Percentiles rank a stretch among this genome's conserved stretches.
Conservation (phyloP, 1,284 basidiomycete species). For the Boletus smithii region DNA sequence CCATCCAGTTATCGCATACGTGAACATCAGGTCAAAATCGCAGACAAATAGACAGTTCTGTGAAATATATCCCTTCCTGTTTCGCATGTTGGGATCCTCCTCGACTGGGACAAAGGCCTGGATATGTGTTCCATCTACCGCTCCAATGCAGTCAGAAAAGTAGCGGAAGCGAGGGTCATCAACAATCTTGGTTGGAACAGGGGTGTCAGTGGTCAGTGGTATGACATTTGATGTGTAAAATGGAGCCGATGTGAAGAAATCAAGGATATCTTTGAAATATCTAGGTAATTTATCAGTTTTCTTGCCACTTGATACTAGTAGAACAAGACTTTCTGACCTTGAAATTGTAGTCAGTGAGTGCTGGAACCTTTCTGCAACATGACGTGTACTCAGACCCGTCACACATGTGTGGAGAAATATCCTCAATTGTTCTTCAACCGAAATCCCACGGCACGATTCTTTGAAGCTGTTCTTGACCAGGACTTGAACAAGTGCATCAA, state of each 20-base stretch:
- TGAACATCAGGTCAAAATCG: conserved; percentile 10
- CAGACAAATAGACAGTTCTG: neutral
- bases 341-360: neutral
- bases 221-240: too few relatives aligned
- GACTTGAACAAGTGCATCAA: neutral
- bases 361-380: neutral
- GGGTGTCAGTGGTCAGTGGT: too few relatives aligned
- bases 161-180: too few relatives aligned
- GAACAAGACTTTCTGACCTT: too few relatives aligned
- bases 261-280: neutral
- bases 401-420: too few relatives aligned
- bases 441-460: neutral
- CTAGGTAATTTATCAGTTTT: neutral
- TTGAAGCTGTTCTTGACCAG: neutral
- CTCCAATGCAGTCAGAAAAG: neutral
- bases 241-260: neutral
- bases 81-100: neutral
- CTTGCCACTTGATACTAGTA: too few relatives aligned
- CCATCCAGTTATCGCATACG: conserved; percentile 3
- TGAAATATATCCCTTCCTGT: neutral
- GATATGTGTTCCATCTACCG: neutral
- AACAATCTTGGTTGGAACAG: too few relatives aligned
- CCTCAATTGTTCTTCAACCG: neutral
- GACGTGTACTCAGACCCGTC: too few relatives aligned
- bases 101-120: neutral